These are phyloP conservation scores for Chytriomyces hyalinus DNA, from an alignment of 192 early-diverging fungal genomes.

Conservation along the genomic window DNA sequence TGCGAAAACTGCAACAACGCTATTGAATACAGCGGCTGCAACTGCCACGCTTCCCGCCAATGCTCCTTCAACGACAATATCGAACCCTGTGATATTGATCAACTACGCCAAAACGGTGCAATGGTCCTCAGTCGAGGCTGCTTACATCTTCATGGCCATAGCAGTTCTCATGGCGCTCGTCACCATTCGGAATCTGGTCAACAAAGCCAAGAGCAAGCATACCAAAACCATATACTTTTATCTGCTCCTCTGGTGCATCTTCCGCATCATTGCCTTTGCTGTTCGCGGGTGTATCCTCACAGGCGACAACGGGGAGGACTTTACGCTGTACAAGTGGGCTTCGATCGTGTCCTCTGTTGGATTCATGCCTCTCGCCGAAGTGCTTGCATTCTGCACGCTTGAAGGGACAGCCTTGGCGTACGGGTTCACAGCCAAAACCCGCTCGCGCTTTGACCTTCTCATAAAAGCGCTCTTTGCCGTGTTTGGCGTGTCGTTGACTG, in stretches of 20 bases:
- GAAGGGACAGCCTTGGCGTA: slow-evolving; percentile 17
- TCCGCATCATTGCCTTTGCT: slow-evolving; percentile 14
- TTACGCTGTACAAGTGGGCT: neutral
- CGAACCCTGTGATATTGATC: slow-evolving; percentile 13
- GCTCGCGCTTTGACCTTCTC: neutral
- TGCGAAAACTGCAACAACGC: no score
- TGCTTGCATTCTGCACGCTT: neutral
- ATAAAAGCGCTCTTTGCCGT: neutral
- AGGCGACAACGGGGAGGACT: slow-evolving; percentile 6
- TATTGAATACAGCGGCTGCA: no score
- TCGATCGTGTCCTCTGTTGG: slow-evolving; percentile 16
- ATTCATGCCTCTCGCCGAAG: slow-evolving; percentile 32
- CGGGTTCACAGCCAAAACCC: neutral
- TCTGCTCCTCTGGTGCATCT: slow-evolving; percentile 15
- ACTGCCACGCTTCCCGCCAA: no score
- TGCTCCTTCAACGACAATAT: neutral
- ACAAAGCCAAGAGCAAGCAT: slow-evolving; percentile 8
- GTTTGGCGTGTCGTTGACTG: slow-evolving; percentile 8
- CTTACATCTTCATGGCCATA: slow-evolving; percentile 7
- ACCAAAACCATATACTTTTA: slow-evolving; percentile 18
- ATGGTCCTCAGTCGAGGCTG: slow-evolving; percentile 9
- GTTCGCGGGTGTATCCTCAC: slow-evolving; percentile 5
- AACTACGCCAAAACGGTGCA: slow-evolving; percentile 5
- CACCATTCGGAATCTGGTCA: neutral
- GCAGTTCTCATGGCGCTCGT: neutral